Percentiles rank a stretch among this genome's conserved stretches.
These are phyloP conservation scores for Penicillium desertorum DNA, from an alignment of 495 filamentous ascomycete genomes.

Conservation along the genomic window DNA sequence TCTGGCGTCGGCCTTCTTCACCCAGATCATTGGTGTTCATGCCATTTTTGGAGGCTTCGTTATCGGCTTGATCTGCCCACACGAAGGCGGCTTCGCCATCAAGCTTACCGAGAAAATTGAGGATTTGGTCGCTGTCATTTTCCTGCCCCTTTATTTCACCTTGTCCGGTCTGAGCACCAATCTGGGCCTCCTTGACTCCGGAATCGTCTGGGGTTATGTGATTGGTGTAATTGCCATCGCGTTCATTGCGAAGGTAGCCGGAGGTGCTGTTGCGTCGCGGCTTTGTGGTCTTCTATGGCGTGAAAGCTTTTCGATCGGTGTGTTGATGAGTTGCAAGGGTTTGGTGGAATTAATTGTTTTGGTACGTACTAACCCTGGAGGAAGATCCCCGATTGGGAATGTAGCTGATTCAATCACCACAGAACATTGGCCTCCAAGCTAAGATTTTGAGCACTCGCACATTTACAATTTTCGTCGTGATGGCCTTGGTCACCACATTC, in stretches of 20 bases:
- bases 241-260: slow-evolving; percentile 81
- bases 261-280: slow-evolving; percentile 79
- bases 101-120: slow-evolving; percentile 96
- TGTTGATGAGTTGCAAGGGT: slow-evolving; percentile 97
- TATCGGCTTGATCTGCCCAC: slow-evolving; percentile 88
- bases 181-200: slow-evolving; percentile 78
- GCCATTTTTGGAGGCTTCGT: slow-evolving; percentile 90
- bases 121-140: slow-evolving; percentile 83
- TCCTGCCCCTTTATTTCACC: slow-evolving; percentile 93
- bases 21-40: slow-evolving; percentile 87
- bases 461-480: slow-evolving; percentile 99
- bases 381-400: not conserved
- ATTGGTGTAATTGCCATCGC: slow-evolving; percentile 79
- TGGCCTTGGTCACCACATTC: slow-evolving; percentile 92
- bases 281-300: slow-evolving; percentile 83
- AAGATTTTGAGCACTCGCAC: slow-evolving; percentile 81
- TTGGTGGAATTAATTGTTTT: slow-evolving; percentile 93
- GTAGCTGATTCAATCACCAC: slow-evolving; percentile 17
- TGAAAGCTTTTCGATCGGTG: slow-evolving; percentile 88
- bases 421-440: slow-evolving; percentile 95
- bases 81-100: slow-evolving; percentile 92
- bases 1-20: slow-evolving; percentile 89
- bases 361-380: slow-evolving; percentile 50
- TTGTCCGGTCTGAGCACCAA: slow-evolving; percentile 89
- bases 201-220: slow-evolving; percentile 91